phyloP scores from a whole-genome alignment of 257 asterid genomes.

The Ophiorrhiza pumila region DNA sequence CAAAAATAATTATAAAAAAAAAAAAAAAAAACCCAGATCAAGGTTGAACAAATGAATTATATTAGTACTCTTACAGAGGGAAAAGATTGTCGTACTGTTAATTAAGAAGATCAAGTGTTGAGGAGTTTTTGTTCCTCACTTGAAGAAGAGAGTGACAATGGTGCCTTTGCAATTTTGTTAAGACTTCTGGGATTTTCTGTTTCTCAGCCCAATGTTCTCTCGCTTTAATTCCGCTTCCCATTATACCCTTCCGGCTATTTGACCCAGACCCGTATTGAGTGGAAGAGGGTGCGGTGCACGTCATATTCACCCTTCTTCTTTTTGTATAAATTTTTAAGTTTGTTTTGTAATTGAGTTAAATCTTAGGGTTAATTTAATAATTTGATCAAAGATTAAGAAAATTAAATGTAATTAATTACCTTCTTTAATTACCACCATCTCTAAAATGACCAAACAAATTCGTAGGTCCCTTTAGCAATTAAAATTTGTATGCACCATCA shows the following conservation, averaged over 20 bases:
- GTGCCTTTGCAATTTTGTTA: background rate
- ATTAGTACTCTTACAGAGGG: no score
- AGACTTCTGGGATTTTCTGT: background rate
- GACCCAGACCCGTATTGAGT: slow-evolving; percentile 11
- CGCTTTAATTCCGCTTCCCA: slow-evolving; percentile 6
- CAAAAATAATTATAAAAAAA: background rate
- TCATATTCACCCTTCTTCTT: background rate
- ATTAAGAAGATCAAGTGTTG: background rate
- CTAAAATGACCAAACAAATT: no score
- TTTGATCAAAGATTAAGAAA: no score
- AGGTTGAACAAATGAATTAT: background rate
- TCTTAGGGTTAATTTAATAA: no score
- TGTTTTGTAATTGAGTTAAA: no score
- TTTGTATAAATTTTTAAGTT: no score
- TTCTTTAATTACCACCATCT: no score
- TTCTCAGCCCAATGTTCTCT: background rate
- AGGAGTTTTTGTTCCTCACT: background rate
- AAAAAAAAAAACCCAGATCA: slow-evolving; percentile 9
- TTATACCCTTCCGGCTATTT: slow-evolving; percentile 13
- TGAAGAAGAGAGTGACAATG: background rate
- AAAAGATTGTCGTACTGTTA: background rate
- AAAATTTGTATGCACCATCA: background rate
- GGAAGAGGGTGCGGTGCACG: background rate
- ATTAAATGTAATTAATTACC: no score
- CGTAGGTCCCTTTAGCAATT: no score